Base-by-base conservation (phyloP, 148 eudicot species). In the Pharnaceum exiguum region DNA sequence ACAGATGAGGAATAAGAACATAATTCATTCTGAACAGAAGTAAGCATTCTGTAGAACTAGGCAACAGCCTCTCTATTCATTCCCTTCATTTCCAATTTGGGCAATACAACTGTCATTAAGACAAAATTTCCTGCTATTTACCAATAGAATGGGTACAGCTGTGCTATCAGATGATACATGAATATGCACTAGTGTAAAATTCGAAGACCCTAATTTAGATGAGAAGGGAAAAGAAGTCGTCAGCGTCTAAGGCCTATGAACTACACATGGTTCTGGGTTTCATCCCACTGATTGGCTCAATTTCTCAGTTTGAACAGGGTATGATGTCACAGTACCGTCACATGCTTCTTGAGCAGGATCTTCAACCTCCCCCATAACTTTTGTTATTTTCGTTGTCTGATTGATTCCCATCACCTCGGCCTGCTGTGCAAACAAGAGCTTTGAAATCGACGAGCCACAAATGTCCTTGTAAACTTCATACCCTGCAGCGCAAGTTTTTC, bases 401-500 rank as follows among this genome's bases (percentile, higher is more conserved):
- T 71, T 59, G 39, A 85, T 61, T 18, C 86, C 86, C 46, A 79
- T 50, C 0, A 86, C 83, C 52, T 73, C 71, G 25, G 80, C 95
- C 59, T 88, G 96, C 61, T 93, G 86, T 10, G 89, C 71, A 63
- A 89, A 76, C 40, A 67, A 44, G 38, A 78, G 57, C 69, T 89
- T 70, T 12, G 96, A 89, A 43, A 82, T n/a, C 0, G 95, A 61
- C 5, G 96, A 89, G 40, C 76, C 47, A 59, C 96, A 93, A 23
- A 85, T 83, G 54, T 80, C 80, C 74, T 80, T 85, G 56, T 93
- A 93, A 37, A 60, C 48, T 61, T 93, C 89, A 45, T 89, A 93
- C 30, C 69, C 79, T 26, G 85, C 81, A 46, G 96, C 99, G 30
- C 70, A 39, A 23, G 87, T 84, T 24, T 71, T 60, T 26, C 96